These are phyloP conservation scores for Zea luxurians DNA, from an alignment of 176 grass and related monocot species.

Conservation along the genomic window DNA sequence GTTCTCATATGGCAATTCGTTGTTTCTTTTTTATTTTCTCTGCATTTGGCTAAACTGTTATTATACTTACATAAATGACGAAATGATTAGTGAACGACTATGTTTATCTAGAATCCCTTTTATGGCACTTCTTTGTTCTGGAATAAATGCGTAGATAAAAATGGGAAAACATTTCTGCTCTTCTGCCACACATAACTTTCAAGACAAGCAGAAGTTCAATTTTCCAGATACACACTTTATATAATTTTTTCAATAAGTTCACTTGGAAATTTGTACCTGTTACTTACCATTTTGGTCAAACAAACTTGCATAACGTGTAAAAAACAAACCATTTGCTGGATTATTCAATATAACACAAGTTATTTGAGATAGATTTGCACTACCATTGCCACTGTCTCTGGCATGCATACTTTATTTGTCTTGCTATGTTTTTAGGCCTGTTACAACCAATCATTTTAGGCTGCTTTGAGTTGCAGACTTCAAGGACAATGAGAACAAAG, in stretches of 20 bases:
- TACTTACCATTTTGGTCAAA: not conserved
- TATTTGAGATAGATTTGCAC: conserved; percentile 46
- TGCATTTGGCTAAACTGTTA: conserved; percentile 20
- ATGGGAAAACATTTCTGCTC: not conserved
- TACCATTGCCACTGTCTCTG: not conserved
- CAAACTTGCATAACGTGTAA: conserved; percentile 30
- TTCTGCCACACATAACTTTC: not conserved
- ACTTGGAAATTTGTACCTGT: not conserved
- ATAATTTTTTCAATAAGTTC: conserved; percentile 19
- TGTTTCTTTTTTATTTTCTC: not conserved
- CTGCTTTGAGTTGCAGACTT: conserved; percentile 21
- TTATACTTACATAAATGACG: not conserved
- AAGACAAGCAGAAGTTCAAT: not conserved
- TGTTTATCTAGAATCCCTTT: not conserved
- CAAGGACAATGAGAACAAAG: conserved; percentile 1
- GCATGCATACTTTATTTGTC: conserved; percentile 14
- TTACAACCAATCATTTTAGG: conserved; percentile 30
- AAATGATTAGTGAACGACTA: not conserved
- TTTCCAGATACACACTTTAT: not conserved
- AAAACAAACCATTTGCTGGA: conserved; percentile 23
- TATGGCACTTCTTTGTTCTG: conserved; percentile 1
- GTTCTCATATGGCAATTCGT: not conserved
- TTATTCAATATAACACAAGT: conserved; percentile 19
- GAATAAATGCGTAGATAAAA: not conserved
- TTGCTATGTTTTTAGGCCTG: conserved; percentile 11